Percentiles rank a stretch among this genome's conserved stretches.
Conservation (phyloP, 2,329 filamentous ascomycete species). For the Aspergillus hiratsukae region DNA sequence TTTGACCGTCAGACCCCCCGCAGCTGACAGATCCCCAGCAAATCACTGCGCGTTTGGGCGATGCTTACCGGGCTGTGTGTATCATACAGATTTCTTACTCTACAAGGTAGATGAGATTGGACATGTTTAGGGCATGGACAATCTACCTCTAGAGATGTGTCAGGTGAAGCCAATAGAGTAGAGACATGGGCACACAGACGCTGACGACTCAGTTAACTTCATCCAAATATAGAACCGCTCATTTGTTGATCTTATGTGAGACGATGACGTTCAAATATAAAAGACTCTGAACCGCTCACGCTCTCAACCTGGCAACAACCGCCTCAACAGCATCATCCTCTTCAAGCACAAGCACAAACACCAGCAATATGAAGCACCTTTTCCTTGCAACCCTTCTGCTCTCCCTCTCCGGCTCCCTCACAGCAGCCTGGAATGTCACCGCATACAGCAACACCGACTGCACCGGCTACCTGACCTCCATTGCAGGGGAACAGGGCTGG, state of each 20-base stretch:
- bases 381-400: neutral
- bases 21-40: neutral
- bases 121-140: neutral
- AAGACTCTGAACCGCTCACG: neutral
- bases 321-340: too few species aligned
- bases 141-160: neutral
- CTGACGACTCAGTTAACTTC: neutral
- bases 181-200: neutral
- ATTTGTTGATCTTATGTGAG: neutral
- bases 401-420: neutral
- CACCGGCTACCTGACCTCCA: neutral
- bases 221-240: neutral
- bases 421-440: conserved; percentile 1
- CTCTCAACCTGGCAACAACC: neutral
- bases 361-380: neutral
- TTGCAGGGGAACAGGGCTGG: neutral
- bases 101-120: neutral
- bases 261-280: neutral
- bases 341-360: too few species aligned
- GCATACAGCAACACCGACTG: conserved; percentile 1
- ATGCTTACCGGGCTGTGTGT: too few species aligned
- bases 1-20: neutral
- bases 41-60: neutral
- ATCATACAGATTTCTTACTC: too few species aligned
- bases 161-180: neutral